These are phyloP conservation scores for Lepidium africanum DNA, from an alignment of 345 rosid genomes.

Conservation along the genomic window DNA sequence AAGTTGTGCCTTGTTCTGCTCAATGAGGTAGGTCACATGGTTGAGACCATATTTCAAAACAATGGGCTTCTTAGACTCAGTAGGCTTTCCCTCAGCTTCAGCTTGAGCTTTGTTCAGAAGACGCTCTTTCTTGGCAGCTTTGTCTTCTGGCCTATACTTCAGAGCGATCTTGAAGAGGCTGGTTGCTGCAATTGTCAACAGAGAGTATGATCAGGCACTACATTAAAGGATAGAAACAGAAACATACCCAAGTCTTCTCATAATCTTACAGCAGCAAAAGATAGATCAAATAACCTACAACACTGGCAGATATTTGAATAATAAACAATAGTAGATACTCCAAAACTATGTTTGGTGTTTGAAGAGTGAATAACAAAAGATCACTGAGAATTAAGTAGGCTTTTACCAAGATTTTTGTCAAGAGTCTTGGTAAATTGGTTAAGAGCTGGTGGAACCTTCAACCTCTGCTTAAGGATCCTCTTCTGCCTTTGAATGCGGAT, in stretches of 20 bases:
- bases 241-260: background rate
- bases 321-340: background rate
- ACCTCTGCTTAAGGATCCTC: constrained; percentile 69
- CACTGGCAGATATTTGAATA: background rate
- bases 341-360: background rate
- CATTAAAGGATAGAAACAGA: background rate
- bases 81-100: constrained; percentile 55
- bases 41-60: constrained; percentile 67
- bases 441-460: constrained; percentile 86
- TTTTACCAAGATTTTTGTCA: constrained; percentile 73
- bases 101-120: constrained; percentile 60
- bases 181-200: constrained; percentile 34
- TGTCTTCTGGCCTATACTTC: constrained; percentile 70
- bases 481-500: constrained; percentile 75
- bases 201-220: background rate
- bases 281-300: background rate
- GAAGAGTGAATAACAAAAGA: background rate
- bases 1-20: constrained; percentile 73
- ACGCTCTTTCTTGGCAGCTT: constrained; percentile 63
- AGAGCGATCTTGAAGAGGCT: constrained; percentile 50
- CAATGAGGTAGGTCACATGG: constrained; percentile 69
- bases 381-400: background rate
- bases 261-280: background rate
- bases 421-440: constrained; percentile 90
- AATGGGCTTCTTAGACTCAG: constrained; percentile 64